Base-by-base conservation (phyloP, 164 flowering plant genomes). In the Macadamia tetraphylla region DNA sequence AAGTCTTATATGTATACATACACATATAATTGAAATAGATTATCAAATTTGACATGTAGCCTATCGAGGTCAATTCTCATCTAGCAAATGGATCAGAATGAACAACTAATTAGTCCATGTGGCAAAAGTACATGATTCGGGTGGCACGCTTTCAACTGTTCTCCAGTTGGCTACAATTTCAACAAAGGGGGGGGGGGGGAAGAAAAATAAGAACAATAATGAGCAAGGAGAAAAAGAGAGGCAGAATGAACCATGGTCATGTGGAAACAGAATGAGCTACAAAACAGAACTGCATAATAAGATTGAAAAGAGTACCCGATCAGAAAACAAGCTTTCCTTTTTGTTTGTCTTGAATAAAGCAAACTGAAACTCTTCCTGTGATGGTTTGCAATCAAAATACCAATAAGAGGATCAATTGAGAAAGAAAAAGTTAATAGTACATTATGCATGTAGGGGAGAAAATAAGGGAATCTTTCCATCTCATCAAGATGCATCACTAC, bases 331-430 rank as follows among this genome's bases (percentile, higher is more conserved):
- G 72, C 96, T 89, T 70, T 89, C 92, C 62, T 89, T 89, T 70
- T 89, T 89, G 77, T 85, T 89, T 52, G 92, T 89, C 83, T 89
- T 89, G 77, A 89, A 89, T 65, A 89, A 81, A n/a, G 96, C 96
- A 74, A 89, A 76, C 58, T 89, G 95, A 70, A 89, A 89, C 78
- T 89, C 95, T 78, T 89, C 95, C 95, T 89, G 84, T 35, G 72
- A 70, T 51, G 61, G 30, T 52, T 2, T 23, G 55, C 10, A 53
- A 23, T 62, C 43, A 53, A 63, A 11, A 53, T 17, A 14, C 17
- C 15, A 53, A 23, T 11, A 53, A 53, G 13, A 14, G n/a, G 17
- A 4, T 49, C 11, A 14, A 13, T 13, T 4, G 57, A 9, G 51
- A 11, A 9, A 46, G 51, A 11, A 23, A 23, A 23, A 23, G 51